These are phyloP conservation scores for Clavispora phyllophila DNA, from an alignment of 805 yeast genomes.

Conservation along the genomic window DNA sequence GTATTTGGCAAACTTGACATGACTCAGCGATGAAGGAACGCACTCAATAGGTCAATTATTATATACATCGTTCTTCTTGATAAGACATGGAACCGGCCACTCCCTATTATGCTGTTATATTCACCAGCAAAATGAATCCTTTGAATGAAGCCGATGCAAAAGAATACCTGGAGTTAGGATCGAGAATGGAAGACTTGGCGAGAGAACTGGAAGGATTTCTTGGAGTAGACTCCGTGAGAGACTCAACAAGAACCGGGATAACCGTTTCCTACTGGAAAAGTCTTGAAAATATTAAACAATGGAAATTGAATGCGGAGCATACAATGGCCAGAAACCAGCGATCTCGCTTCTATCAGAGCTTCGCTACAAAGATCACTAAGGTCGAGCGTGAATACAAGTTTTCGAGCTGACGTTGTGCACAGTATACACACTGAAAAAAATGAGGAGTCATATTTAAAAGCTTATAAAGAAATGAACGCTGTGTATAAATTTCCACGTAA, in stretches of 20 bases:
- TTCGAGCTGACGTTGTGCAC: no score
- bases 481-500: no score
- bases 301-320: conserved; percentile 15
- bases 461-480: background rate
- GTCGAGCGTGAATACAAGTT: conserved; percentile 12
- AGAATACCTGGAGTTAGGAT: conserved; percentile 5
- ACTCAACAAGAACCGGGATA: conserved; percentile 10
- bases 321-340: conserved; percentile 12
- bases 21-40: no score
- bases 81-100: background rate
- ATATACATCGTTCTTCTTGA: no score
- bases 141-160: background rate
- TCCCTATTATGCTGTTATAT: conserved; percentile 16
- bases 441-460: background rate
- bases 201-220: conserved; percentile 10
- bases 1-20: no score
- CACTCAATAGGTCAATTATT: no score
- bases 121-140: conserved; percentile 5
- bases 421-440: no score
- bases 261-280: conserved; percentile 16
- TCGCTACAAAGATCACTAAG: conserved; percentile 8
- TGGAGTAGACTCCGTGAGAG: conserved; percentile 14
- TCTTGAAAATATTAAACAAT: conserved; percentile 6
- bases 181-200: conserved; percentile 11
- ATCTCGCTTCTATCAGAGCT: conserved; percentile 7